These are phyloP conservation scores for Xylaria telfairii DNA, from an alignment of 495 filamentous ascomycete species.

Conservation along the genomic window DNA sequence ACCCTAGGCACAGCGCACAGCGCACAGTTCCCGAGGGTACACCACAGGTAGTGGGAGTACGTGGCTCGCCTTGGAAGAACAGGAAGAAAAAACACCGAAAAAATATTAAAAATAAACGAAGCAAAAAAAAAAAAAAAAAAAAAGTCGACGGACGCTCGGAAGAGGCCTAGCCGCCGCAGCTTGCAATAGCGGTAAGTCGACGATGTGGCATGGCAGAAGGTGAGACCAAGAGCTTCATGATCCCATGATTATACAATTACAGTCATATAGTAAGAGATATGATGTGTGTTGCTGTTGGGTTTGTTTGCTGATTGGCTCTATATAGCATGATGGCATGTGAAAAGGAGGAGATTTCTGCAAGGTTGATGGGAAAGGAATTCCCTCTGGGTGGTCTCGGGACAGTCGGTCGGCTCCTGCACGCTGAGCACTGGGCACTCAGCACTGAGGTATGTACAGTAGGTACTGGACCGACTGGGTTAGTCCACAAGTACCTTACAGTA, in stretches of 20 bases:
- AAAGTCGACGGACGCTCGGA: constrained; percentile 14
- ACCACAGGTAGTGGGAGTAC: background rate
- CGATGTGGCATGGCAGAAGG: constrained; percentile 16
- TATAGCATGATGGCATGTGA: constrained; percentile 15
- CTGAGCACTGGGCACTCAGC: too few species aligned
- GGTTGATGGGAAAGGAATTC: background rate
- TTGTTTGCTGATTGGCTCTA: constrained; percentile 15
- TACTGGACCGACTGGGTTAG: too few species aligned
- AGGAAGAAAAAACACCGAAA: too few species aligned
- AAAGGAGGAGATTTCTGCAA: constrained; percentile 15
- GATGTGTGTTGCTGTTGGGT: background rate
- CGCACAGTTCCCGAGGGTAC: background rate
- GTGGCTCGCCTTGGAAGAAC: background rate
- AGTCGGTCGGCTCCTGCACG: constrained; percentile 1
- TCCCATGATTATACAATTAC: background rate
- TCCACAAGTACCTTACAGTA: background rate
- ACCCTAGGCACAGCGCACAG: background rate
- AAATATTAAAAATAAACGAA: too few species aligned
- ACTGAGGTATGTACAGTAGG: too few species aligned
- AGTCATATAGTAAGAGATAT: background rate
- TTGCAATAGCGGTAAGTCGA: constrained; percentile 26
- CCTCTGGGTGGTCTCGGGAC: background rate
- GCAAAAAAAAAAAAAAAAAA: too few species aligned
- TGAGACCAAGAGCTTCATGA: constrained; percentile 24
- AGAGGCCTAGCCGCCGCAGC: background rate